Base-by-base conservation (phyloP, 169 alveolate species). In the Plasmodium malariae region DNA sequence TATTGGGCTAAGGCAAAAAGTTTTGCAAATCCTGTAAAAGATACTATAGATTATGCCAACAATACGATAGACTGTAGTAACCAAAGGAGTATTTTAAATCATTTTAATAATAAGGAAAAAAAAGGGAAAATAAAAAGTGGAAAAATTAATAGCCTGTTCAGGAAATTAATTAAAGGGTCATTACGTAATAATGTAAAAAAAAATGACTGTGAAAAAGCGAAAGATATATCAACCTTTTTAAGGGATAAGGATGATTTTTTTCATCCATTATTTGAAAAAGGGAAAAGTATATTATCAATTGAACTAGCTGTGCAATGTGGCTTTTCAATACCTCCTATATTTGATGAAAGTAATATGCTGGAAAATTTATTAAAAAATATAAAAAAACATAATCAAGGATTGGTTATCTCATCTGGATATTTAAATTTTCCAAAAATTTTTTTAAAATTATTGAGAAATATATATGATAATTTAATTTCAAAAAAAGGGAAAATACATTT, bases 371-470 rank as follows among this genome's bases (percentile, higher is more conserved):
- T 94, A 62, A 72, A 88, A 28, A 78, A 89, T 62, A 71, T 80
- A 28, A 62, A 88, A 24, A 68, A 72, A 24, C 59, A 67, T 48
- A 93, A 94, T 21, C 94, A 92, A 68, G 88, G 94, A 36, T 51
- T 91, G 26, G 51, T 94, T n/a, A 78, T 94, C 63, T 89, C 96
- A 30, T 91, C 96, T 0, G 93, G 94, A 34, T 94, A 94, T 92
- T 87, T 94, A 43, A 94, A 94, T 87, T 94, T 94, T 70, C 93
- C 96, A n/a, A 65, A 83, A 17, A 70, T 71, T 37, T 55, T 88
- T 74, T 54, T 93, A 32, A 92, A 92, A 36, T 49, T 92, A 60
- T 71, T 87, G 30, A 74, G 89, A 76, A 71, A 87, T 73, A 71
- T 92, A 43, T 78, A 74, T 69, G 62, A 45, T 21, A 74, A 60